These are phyloP conservation scores for Suhomyces bolitotheri DNA, from an alignment of 1,139 yeast species.

Conservation along the genomic window DNA sequence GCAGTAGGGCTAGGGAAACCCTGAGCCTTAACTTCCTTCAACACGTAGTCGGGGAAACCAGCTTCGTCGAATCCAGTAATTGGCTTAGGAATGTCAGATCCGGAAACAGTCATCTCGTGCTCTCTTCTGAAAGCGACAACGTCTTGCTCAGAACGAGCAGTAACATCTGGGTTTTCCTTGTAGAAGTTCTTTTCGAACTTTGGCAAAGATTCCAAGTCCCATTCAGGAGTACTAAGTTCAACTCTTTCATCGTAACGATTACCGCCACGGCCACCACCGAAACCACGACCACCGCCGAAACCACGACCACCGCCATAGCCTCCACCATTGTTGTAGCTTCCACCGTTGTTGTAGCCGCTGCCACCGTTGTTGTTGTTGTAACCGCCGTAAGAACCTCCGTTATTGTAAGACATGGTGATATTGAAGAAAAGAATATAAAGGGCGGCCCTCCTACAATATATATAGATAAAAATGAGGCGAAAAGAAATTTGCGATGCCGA, in stretches of 20 bases:
- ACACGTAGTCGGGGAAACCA: conserved; percentile 93
- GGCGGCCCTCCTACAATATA: conserved; percentile 3
- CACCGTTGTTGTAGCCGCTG: conserved; percentile 27
- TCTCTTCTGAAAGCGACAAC: conserved; percentile 73
- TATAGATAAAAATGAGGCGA: conserved; percentile 7
- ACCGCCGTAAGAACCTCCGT: conserved; percentile 24
- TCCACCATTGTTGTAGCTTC: conserved; percentile 31
- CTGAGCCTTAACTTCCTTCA: conserved; percentile 83
- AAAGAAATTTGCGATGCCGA: conserved; percentile 15
- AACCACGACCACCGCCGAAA: conserved; percentile 42
- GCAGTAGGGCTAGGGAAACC: conserved; percentile 95
- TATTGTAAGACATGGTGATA: conserved; percentile 27
- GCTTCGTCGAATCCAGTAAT: conserved; percentile 92
- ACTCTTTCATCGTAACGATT: conserved; percentile 45
- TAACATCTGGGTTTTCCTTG: conserved; percentile 77
- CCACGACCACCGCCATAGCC: conserved; percentile 31
- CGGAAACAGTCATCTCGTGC: conserved; percentile 82
- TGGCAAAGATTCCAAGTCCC: conserved; percentile 78
- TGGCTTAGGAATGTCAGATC: conserved; percentile 91
- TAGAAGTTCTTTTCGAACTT: conserved; percentile 95
- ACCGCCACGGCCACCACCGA: conserved; percentile 27
- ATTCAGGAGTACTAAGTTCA: conserved; percentile 67
- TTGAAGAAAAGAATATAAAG: conserved; percentile 3
- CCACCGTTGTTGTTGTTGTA: conserved; percentile 24
- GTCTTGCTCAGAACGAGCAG: conserved; percentile 72